Evolutionary conservation across 768 basidiomycete genomes (phyloP), one percentile per base, ranked within the genome.

Genomic region (Melanogaster broomeanus): DNA sequence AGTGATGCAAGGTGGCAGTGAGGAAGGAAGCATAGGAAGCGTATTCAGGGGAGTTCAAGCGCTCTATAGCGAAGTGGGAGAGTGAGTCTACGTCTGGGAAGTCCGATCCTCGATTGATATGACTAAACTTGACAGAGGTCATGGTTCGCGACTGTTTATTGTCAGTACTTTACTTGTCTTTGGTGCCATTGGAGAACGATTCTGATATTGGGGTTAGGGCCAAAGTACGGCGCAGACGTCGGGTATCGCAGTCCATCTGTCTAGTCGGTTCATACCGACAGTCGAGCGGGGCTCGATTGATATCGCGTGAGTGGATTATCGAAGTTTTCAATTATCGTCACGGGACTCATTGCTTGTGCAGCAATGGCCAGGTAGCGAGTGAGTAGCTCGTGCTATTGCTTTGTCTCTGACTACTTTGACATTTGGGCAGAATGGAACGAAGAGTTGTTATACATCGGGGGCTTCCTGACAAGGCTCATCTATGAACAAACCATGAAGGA

Each of bases 251-350:
- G 73, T 77, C 0, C 82, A 86, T 48, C 69, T 88, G 51, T 76
- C 92, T 2, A 85, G 89, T 10, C 78, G 93, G 6, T 97, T 97
- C 65, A 93, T 98, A 44, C 91, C 93, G 7, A 98, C 96, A 0
- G 92, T 98, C 6, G 96, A 98, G 68, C 81, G 96, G 58, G 93
- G 97, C 68, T 86, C 88, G 0, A 87, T 96, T 49, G 94, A 93
- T 69, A 73, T 95, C 30, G 85, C 91, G 87, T 91, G 62, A 69
- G 85, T 30, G 3, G 48, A 15, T 37, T 19, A 24, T 30, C 25
- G 40, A 42, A 25, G n/a, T n/a, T 40, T 25, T 28, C n/a, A n/a
- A 41, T 11, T 40, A 27, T 12, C 19, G 39, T 31, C 6, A 21
- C 57, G 6, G 46, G 46, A 39, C 37, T 31, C 3, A 25, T 38